Conservation (phyloP, 768 basidiomycete species). For the Hypholoma sublateritium region DNA sequence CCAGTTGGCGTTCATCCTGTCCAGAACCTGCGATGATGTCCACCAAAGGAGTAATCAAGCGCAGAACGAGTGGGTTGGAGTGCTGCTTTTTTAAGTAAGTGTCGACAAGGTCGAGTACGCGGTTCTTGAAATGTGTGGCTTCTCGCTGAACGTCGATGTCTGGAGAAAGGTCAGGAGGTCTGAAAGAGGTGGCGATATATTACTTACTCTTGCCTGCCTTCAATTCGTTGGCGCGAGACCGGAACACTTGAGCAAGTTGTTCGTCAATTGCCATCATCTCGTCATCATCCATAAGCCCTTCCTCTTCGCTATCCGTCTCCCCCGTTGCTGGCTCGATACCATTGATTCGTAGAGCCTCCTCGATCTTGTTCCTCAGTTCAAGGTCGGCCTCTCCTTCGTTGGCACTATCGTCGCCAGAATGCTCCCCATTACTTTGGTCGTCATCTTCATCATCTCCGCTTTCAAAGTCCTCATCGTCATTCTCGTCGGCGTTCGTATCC, state of each 20-base stretch:
- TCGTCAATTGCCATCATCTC: conserved; percentile 98
- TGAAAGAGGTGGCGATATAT: neutral
- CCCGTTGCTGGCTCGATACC: conserved; percentile 57
- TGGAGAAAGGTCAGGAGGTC: conserved; percentile 20
- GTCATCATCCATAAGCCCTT: conserved; percentile 90
- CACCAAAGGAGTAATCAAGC: conserved; percentile 73
- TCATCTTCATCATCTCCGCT: conserved; percentile 34
- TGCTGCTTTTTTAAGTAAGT: conserved; percentile 78
- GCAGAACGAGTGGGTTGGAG: conserved; percentile 65
- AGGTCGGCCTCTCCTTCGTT: conserved; percentile 52
- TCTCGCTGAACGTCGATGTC: conserved; percentile 76
- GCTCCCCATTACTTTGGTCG: conserved; percentile 31
- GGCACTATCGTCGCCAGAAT: conserved; percentile 29
- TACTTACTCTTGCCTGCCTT: conserved; percentile 64
- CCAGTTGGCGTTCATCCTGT: conserved; percentile 82
- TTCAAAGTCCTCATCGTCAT: conserved; percentile 30
- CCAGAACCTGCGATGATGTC: conserved; percentile 67
- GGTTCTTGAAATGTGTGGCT: conserved; percentile 94
- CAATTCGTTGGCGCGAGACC: conserved; percentile 58
- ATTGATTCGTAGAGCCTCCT: conserved; percentile 59
- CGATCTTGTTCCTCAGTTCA: conserved; percentile 68
- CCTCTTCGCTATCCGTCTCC: conserved; percentile 59
- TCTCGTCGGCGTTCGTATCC: conserved; percentile 35
- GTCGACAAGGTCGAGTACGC: conserved; percentile 93
- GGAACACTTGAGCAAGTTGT: conserved; percentile 87